These are phyloP conservation scores for Aspergillus aculeatus DNA, from an alignment of 2,329 filamentous ascomycete species.

Conservation along the genomic window DNA sequence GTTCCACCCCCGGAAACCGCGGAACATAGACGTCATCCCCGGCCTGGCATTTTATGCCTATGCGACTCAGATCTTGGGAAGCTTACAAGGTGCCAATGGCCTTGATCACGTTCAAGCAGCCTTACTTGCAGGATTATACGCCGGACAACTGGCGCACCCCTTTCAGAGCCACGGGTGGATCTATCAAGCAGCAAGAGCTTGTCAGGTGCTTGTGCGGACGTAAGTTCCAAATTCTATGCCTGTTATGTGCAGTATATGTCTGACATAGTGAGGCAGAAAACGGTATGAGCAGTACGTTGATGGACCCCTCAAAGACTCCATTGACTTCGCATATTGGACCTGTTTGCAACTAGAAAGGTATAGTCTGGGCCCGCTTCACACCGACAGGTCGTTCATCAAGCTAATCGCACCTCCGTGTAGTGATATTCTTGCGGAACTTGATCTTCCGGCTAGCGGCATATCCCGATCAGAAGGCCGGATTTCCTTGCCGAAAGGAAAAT, in stretches of 20 bases:
- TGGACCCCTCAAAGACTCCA: conserved; percentile 55
- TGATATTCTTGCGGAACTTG: conserved; percentile 87
- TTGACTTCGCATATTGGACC: conserved; percentile 84
- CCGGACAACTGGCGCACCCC: conserved; percentile 81
- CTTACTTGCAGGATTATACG: conserved; percentile 82
- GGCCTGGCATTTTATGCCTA: conserved; percentile 87
- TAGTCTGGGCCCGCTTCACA: conserved; percentile 12
- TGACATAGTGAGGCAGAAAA: conserved; percentile 22
- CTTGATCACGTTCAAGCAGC: conserved; percentile 81
- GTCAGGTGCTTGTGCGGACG: conserved; percentile 73
- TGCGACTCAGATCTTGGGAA: conserved; percentile 81
- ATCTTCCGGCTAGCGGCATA: conserved; percentile 61
- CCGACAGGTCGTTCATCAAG: background rate
- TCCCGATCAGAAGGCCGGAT: conserved; percentile 53
- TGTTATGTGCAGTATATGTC: background rate
- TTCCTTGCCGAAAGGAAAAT: conserved; percentile 38
- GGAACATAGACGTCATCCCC: conserved; percentile 82
- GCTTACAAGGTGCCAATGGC: conserved; percentile 73
- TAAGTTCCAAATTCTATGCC: conserved; percentile 33
- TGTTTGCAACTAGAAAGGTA: conserved; percentile 89
- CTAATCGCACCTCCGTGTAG: conserved; percentile 43
- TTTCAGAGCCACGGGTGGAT: conserved; percentile 80
- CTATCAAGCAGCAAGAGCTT: conserved; percentile 58
- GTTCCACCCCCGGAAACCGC: conserved; percentile 25
- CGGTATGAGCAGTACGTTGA: conserved; percentile 36